Evolutionary conservation across 2,329 filamentous ascomycete genomes (phyloP), one percentile per base, ranked within the genome.

Genomic region (Colletotrichum sp.): DNA sequence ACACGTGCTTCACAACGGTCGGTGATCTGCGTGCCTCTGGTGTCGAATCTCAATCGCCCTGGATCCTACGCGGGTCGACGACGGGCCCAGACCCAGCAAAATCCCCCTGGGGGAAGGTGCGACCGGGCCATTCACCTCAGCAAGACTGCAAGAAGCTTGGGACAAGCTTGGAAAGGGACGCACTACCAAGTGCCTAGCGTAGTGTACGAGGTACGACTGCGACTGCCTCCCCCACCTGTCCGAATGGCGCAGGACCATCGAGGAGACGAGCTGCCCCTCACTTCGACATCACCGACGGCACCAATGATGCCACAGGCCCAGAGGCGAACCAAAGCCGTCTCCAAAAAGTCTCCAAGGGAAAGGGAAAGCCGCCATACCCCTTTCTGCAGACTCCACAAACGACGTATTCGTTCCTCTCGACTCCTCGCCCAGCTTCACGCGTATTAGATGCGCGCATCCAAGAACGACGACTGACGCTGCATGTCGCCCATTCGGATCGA

Each of bases 401-500:
- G 60, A 25, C 69, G 62, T 67, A 75, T 71, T 66, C 30, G 9
- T 48, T 8, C 43, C n/a, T 48, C 1, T 48, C 6, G 43, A 13
- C 2, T 8, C 10, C 43, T 48, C 25, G 39, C 43, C 39, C 6
- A 22, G 10, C 34, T 48, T 64, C 62, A 48, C 73, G 32, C 73
- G 64, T 73, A 64, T 73, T 55, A 27, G 43, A 58, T 64, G 48
- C 55, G 56, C 25, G 39, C 30, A 68, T 68, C 27, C 22, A 13
- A 18, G 27, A 34, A 32, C 36, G 9, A 48, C 43, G 43, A n/a
- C 3, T 0, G 43, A 1, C n/a, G n/a, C 68, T 72, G 67, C 68
- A 74, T 48, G 15, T 56, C 56, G 73, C 69, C 39, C 64, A 65
- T 75, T 75, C 28, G 56, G 64, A 75, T 75, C 64, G 70, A 48